Conservation (phyloP, 129 eudicot species). For the Arctium lappa region DNA sequence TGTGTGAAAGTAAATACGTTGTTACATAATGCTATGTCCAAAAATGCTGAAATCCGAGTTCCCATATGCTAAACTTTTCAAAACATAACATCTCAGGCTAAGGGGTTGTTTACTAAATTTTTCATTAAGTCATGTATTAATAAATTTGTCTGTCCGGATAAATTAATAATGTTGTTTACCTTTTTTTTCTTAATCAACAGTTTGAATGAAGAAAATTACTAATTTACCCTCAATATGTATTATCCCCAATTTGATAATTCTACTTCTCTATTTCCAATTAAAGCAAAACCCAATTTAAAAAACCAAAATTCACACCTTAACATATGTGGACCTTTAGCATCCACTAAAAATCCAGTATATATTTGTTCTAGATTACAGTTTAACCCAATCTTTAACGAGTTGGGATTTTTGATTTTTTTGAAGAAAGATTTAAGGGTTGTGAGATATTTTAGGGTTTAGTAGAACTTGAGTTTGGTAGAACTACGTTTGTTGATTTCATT, state of each 20-base stretch:
- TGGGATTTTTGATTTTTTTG: constrained; percentile 38
- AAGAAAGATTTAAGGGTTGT: constrained; percentile 12
- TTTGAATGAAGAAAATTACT: too few relatives aligned
- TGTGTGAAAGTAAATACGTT: background rate
- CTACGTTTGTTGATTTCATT: constrained; percentile 38
- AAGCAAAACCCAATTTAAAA: constrained; percentile 5
- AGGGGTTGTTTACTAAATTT: background rate
- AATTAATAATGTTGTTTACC: too few relatives aligned
- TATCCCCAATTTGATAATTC: background rate
- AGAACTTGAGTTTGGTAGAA: constrained; percentile 57
- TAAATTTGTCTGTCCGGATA: too few relatives aligned
- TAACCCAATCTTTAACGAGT: constrained; percentile 22
- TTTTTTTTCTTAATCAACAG: too few relatives aligned
- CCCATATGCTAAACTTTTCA: background rate
- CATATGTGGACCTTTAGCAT: constrained; percentile 52
- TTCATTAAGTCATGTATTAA: too few relatives aligned
- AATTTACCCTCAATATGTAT: too few relatives aligned
- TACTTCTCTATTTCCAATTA: constrained; percentile 15
- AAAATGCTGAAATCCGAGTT: background rate
- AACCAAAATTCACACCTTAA: background rate
- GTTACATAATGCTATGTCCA: background rate
- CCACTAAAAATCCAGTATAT: constrained; percentile 45
- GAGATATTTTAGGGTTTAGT: background rate
- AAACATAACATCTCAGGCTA: background rate
- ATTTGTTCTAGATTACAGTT: constrained; percentile 26